These are phyloP conservation scores for Botrytis medusae DNA, from an alignment of 2,329 filamentous ascomycete species.

Conservation along the genomic window DNA sequence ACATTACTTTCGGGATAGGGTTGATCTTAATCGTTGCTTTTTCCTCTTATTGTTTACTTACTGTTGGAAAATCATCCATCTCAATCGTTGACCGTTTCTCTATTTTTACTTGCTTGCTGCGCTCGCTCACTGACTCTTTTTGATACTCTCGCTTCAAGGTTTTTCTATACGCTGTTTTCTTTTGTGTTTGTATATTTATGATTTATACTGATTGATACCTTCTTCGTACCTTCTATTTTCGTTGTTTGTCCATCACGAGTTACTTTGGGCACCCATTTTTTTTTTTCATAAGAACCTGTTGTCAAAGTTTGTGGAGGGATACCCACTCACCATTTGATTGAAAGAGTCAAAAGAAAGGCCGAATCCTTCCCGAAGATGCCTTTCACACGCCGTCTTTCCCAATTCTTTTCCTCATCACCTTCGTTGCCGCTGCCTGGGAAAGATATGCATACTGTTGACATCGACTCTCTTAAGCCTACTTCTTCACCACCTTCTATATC, in stretches of 20 bases:
- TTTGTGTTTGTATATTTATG: slow-evolving; percentile 18
- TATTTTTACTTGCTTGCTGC: slow-evolving; percentile 12
- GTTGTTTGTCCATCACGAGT: slow-evolving; percentile 10
- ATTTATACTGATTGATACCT: slow-evolving; percentile 14
- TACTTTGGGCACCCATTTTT: slow-evolving; percentile 18
- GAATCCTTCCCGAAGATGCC: slow-evolving; percentile 19
- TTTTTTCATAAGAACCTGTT: slow-evolving; percentile 11
- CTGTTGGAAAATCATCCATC: neutral
- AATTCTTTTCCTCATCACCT: slow-evolving; percentile 18
- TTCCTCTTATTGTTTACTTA: slow-evolving; percentile 1
- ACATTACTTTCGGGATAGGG: slow-evolving; percentile 7
- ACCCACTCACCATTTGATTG: slow-evolving; percentile 5
- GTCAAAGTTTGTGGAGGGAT: slow-evolving; percentile 15
- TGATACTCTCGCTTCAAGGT: neutral
- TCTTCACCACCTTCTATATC: slow-evolving; percentile 13
- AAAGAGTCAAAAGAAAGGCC: slow-evolving; percentile 19
- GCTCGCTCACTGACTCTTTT: slow-evolving; percentile 13
- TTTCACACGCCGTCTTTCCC: slow-evolving; percentile 19
- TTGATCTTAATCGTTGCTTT: slow-evolving; percentile 9
- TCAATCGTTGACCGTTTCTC: slow-evolving; percentile 16
- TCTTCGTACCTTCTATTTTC: slow-evolving; percentile 12
- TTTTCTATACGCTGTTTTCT: neutral
- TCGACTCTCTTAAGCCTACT: neutral
- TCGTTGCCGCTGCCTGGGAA: slow-evolving; percentile 5
- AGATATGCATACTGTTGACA: slow-evolving; percentile 19